Evolutionary conservation across 2,329 filamentous ascomycete species (phyloP).

Genomic region (Trichoderma koningii): DNA sequence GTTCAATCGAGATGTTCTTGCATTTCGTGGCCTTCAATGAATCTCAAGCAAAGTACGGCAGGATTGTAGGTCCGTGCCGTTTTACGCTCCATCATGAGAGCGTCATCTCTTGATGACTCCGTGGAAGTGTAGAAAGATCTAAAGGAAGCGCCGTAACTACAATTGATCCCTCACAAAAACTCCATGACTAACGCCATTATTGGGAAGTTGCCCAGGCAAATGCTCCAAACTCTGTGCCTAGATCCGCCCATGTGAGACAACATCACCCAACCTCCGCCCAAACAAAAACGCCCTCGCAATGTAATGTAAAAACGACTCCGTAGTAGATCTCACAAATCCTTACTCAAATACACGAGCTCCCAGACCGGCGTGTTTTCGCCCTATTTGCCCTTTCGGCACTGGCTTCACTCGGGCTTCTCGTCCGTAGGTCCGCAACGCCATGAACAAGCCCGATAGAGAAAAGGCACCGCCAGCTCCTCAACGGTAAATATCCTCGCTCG

Average conservation of each 20-base stretch:
- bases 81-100: too few relatives aligned
- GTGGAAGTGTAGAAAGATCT: not conserved
- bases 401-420: constrained; percentile 27
- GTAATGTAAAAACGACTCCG: not conserved
- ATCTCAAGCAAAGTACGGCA: too few relatives aligned
- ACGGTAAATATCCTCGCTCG: constrained; percentile 34
- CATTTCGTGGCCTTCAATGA: too few relatives aligned
- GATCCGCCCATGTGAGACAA: not conserved
- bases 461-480: constrained; percentile 48
- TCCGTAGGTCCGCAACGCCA: constrained; percentile 49
- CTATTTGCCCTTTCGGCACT: constrained; percentile 30
- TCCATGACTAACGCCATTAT: not conserved
- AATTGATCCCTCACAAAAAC: not conserved
- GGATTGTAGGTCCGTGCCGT: too few relatives aligned
- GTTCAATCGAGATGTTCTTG: too few relatives aligned
- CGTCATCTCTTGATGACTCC: too few relatives aligned
- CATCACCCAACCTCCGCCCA: not conserved
- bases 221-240: not conserved
- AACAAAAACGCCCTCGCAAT: constrained; percentile 11
- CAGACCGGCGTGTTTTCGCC: constrained; percentile 15
- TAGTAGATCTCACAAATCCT: not conserved
- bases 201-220: not conserved
- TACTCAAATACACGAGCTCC: not conserved
- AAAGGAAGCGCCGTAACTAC: not conserved
- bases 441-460: constrained; percentile 52